Percentiles rank a stretch among this genome's conserved stretches.
phyloP scores from a whole-genome alignment of 768 basidiomycete genomes.

The Russula sp. region DNA sequence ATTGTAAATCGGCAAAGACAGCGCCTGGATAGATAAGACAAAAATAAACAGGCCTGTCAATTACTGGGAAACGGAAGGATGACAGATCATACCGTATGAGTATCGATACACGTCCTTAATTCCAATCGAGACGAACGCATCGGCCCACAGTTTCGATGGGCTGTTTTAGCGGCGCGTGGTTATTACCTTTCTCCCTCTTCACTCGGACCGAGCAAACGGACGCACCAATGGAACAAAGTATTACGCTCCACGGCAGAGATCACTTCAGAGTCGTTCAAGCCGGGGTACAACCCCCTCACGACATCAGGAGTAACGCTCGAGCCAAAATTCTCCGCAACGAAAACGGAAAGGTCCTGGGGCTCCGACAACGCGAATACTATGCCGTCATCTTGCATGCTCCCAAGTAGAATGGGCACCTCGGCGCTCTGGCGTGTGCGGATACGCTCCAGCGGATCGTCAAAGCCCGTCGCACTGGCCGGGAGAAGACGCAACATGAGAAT shows the following conservation, averaged over 20 bases:
- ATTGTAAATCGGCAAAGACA: background rate
- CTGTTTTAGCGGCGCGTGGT: background rate
- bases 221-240: slow-evolving; percentile 6
- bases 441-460: background rate
- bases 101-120: slow-evolving; percentile 6
- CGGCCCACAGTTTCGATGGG: slow-evolving; percentile 7
- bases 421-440: background rate
- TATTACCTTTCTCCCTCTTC: no score
- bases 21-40: background rate
- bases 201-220: no score
- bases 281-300: slow-evolving; percentile 3
- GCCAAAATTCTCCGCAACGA: background rate
- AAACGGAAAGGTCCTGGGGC: background rate
- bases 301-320: background rate
- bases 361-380: background rate
- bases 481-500: background rate
- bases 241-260: slow-evolving; percentile 5
- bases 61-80: no score
- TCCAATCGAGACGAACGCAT: background rate
- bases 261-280: background rate
- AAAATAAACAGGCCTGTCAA: background rate
- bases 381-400: slow-evolving; percentile 7
- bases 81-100: slow-evolving; percentile 1
- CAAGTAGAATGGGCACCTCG: slow-evolving; percentile 1
- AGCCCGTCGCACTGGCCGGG: background rate